These are phyloP conservation scores for Boletus rubescentipes DNA, from an alignment of 768 basidiomycete species.

Conservation along the genomic window DNA sequence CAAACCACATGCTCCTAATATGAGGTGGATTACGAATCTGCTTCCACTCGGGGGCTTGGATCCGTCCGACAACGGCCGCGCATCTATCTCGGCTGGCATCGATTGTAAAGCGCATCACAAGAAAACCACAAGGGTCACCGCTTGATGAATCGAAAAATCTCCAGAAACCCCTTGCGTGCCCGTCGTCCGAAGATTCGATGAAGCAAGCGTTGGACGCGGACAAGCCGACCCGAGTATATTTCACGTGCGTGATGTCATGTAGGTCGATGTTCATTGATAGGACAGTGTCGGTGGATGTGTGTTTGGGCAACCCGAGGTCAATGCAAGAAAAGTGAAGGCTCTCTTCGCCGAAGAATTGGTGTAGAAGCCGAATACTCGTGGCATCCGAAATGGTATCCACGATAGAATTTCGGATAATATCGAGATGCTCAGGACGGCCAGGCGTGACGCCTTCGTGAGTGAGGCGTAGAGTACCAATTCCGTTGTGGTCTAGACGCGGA, in stretches of 20 bases:
- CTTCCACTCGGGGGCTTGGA: not conserved
- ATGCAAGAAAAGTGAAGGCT: not conserved
- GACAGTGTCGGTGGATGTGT: not conserved
- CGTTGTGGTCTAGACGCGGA: not conserved
- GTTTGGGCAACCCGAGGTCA: not conserved
- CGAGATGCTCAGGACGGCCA: not conserved
- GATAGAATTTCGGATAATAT: slow-evolving; percentile 2
- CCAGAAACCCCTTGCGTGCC: not conserved
- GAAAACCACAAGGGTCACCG: no score
- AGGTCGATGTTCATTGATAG: not conserved
- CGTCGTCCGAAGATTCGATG: not conserved
- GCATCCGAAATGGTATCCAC: not conserved
- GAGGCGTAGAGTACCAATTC: not conserved
- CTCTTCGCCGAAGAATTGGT: not conserved
- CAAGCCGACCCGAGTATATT: not conserved
- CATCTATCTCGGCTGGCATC: not conserved
- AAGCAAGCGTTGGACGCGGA: no score
- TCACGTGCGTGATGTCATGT: not conserved
- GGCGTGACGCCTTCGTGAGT: not conserved
- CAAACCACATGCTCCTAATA: not conserved
- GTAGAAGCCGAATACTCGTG: not conserved
- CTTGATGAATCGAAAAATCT: no score
- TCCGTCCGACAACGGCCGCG: not conserved
- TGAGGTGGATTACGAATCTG: not conserved
- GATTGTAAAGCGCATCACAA: not conserved